Conservation (phyloP, 2,329 filamentous ascomycete species). For the Colletotrichum eleusines region DNA sequence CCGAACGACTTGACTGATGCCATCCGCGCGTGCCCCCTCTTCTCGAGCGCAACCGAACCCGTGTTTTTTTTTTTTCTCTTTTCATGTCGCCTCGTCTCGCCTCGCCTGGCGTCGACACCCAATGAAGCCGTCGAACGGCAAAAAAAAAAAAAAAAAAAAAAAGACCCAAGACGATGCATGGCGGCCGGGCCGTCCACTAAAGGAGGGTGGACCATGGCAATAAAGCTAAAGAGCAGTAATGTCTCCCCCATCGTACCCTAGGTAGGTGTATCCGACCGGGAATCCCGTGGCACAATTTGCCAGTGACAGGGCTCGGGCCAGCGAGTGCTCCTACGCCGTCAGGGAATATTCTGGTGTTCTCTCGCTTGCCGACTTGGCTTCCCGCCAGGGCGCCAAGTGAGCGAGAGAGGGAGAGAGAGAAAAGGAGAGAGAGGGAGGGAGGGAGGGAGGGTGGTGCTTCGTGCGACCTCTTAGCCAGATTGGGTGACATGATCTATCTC, state of each 20-base stretch:
- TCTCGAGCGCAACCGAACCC: too few relatives aligned
- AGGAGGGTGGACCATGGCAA: not conserved
- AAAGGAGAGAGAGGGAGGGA: conserved; percentile 1
- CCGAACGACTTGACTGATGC: conserved; percentile 8
- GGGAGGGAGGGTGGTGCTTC: too few relatives aligned
- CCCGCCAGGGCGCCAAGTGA: conserved; percentile 6
- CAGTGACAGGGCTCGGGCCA: not conserved
- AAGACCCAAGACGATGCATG: conserved; percentile 26
- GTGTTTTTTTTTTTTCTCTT: not conserved
- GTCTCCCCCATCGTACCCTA: too few relatives aligned
- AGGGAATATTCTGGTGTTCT: conserved; percentile 14
- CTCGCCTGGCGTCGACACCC: not conserved
- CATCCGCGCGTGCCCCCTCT: too few relatives aligned
- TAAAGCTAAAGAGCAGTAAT: too few relatives aligned
- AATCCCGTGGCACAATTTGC: not conserved
- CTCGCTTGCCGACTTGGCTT: conserved; percentile 30
- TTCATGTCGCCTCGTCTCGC: not conserved
- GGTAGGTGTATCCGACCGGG: not conserved
- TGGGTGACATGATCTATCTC: conserved; percentile 38
- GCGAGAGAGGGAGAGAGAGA: not conserved
- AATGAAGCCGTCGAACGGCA: not conserved
- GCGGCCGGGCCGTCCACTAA: not conserved
- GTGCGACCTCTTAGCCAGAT: conserved; percentile 33
- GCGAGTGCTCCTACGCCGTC: not conserved
- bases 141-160: too few relatives aligned